Evolutionary conservation across 495 filamentous ascomycete species (phyloP).

Genomic region (Daldinia bambusicola): DNA sequence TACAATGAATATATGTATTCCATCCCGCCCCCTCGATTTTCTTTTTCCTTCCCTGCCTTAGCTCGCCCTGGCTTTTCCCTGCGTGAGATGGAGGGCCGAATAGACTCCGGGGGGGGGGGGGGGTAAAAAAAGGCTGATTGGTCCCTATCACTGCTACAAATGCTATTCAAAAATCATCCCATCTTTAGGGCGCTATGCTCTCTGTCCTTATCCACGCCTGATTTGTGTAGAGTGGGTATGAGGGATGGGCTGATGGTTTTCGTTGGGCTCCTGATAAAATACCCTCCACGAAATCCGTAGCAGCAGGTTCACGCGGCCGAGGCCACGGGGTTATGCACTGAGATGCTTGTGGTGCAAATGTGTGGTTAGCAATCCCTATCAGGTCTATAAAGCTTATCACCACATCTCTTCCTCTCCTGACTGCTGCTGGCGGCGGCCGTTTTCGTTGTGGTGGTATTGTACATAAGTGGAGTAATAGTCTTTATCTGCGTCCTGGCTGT

Average conservation of each 20-base stretch:
- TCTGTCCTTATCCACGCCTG: conserved; percentile 20
- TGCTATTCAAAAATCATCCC: conserved; percentile 33
- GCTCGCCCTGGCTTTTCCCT: neutral
- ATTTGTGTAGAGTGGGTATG: conserved; percentile 20
- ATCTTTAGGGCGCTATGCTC: conserved; percentile 23
- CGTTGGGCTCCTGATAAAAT: conserved; percentile 29
- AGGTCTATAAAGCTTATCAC: conserved; percentile 33
- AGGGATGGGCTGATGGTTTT: conserved; percentile 7
- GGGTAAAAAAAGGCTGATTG: conserved; percentile 1
- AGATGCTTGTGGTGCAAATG: conserved; percentile 24
- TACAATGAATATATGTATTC: conserved; percentile 28
- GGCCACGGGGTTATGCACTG: conserved; percentile 46
- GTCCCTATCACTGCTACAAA: conserved; percentile 22
- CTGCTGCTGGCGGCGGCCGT: conserved; percentile 36
- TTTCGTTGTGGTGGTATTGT: conserved; percentile 40
- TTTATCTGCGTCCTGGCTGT: conserved; percentile 41
- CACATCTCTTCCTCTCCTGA: conserved; percentile 47
- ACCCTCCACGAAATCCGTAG: conserved; percentile 27
- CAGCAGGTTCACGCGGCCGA: conserved; percentile 26
- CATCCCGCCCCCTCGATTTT: neutral
- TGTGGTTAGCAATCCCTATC: conserved; percentile 25
- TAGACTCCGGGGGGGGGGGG: neutral
- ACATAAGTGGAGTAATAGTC: conserved; percentile 49
- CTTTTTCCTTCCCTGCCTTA: conserved; percentile 5
- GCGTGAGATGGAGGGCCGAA: neutral